Percentiles rank a stretch among this genome's conserved stretches.
Conservation (phyloP, 495 filamentous ascomycete genomes). For the Lichenothelia convexa region DNA sequence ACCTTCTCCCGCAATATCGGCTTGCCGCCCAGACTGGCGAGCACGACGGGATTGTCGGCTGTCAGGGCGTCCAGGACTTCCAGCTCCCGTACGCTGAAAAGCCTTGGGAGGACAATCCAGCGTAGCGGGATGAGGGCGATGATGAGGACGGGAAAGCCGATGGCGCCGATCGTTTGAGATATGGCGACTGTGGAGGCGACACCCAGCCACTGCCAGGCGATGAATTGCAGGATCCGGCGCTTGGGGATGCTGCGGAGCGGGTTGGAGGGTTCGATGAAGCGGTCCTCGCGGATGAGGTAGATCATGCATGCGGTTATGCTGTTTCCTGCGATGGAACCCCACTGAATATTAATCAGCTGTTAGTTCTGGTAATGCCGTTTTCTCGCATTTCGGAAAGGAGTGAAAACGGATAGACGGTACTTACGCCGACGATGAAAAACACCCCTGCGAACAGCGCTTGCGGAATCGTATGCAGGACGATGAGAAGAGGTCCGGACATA, state of each 20-base stretch:
- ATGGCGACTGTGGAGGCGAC: constrained; percentile 87
- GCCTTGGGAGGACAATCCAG: constrained; percentile 50
- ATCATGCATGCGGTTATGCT: constrained; percentile 68
- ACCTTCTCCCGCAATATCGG: no score
- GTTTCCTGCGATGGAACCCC: constrained; percentile 46
- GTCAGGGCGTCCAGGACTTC: constrained; percentile 42
- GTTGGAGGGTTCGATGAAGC: constrained; percentile 43
- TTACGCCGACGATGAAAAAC: constrained; percentile 87
- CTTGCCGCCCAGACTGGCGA: no score
- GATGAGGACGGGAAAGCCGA: constrained; percentile 81
- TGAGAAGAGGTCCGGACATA: constrained; percentile 71
- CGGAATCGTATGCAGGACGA: constrained; percentile 70
- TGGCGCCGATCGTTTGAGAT: constrained; percentile 84
- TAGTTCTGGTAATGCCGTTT: no score
- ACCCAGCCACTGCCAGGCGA: constrained; percentile 55
- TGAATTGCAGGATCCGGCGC: constrained; percentile 59
- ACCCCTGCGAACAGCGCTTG: constrained; percentile 76
- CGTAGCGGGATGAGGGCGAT: constrained; percentile 60
- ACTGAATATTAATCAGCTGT: no score
- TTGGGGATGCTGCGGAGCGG: constrained; percentile 41
- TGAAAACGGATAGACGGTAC: constrained; percentile 29
- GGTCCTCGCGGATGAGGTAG: constrained; percentile 50
- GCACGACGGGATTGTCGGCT: no score
- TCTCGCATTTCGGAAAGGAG: no score
- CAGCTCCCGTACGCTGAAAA: constrained; percentile 52